phyloP scores from a whole-genome alignment of 768 basidiomycete genomes.

The Lactarius sp. region DNA sequence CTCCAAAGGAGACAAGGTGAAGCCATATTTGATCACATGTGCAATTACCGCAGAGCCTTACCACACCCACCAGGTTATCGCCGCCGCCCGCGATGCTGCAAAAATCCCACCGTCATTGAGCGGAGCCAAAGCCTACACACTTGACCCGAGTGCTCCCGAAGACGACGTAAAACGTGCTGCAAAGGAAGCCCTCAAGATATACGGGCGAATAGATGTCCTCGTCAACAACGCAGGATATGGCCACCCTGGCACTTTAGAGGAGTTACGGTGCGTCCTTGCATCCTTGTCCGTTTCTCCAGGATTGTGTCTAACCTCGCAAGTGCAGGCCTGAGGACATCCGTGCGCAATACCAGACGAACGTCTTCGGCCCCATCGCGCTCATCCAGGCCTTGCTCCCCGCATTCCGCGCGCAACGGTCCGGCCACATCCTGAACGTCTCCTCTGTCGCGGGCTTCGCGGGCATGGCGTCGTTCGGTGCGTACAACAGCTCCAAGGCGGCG shows the following conservation, averaged over 20 bases:
- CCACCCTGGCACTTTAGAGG: constrained; percentile 4
- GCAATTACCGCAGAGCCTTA: background rate
- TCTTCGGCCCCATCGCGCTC: background rate
- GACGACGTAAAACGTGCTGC: constrained; percentile 2
- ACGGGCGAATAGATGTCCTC: constrained; percentile 20
- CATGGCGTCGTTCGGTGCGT: background rate
- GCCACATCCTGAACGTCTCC: background rate
- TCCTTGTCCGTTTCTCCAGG: background rate
- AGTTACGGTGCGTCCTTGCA: constrained; percentile 1
- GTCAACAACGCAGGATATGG: constrained; percentile 13
- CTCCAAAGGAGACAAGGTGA: background rate
- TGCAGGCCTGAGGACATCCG: background rate
- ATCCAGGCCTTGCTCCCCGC: background rate
- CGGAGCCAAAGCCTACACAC: background rate
- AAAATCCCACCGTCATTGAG: background rate
- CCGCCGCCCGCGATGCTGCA: background rate
- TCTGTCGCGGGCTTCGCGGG: background rate
- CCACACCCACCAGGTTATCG: background rate
- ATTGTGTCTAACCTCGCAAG: background rate
- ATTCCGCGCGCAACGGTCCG: background rate
- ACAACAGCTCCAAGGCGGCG: background rate
- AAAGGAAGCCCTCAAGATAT: constrained; percentile 8
- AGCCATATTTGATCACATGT: background rate
- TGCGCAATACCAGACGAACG: background rate
- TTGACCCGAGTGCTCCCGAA: background rate